Evolutionary conservation across 352 stramenopile genomes (phyloP), one percentile per base, ranked within the genome.

Genomic region (Aphanomyces cochlioides): DNA sequence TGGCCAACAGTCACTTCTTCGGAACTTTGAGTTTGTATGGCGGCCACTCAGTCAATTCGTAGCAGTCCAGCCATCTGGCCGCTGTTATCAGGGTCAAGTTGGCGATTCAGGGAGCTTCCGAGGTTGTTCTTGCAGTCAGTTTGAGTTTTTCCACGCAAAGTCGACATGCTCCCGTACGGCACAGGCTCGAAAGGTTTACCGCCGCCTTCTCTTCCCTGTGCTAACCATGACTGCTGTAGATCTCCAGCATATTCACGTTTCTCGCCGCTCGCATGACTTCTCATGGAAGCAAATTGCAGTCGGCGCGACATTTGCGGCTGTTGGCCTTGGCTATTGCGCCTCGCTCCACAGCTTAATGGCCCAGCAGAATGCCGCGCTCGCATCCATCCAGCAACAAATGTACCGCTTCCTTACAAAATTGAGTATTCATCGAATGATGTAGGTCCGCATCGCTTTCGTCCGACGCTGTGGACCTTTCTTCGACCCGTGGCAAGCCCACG

Each of bases 311-410:
- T 6, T 86, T 13, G 76, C 75, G 28, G 43, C 84, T 39, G 76
- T 67, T 6, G 72, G 48, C 5, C 56, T 85, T 7, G 66, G 74
- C 54, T 85, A 76, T 65, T 74, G 74, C 43, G 72, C 72, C 1
- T 80, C 60, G 21, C 48, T 89, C 57, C 79, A 85, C 58, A 76
- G 72, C 53, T 77, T 79, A 34, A 67, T 89, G 38, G 48, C 50
- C 39, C 45, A 72, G 15, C 81, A 87, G 56, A 69, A 79, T 37
- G 63, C 73, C 39, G 56, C 74, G 1, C 75, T 88, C 45, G 37
- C 66, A 15, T 69, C 68, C 48, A 83, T 88, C 77, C 81, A 85
- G 50, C 64, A 82, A 71, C 79, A 85, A 69, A 41, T 88, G 81
- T 79, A 89, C 48, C 59, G 75, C 4, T 69, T 66, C 28, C 60